These are phyloP conservation scores for Candida corydali DNA, from an alignment of 805 yeast genomes.

Conservation along the genomic window DNA sequence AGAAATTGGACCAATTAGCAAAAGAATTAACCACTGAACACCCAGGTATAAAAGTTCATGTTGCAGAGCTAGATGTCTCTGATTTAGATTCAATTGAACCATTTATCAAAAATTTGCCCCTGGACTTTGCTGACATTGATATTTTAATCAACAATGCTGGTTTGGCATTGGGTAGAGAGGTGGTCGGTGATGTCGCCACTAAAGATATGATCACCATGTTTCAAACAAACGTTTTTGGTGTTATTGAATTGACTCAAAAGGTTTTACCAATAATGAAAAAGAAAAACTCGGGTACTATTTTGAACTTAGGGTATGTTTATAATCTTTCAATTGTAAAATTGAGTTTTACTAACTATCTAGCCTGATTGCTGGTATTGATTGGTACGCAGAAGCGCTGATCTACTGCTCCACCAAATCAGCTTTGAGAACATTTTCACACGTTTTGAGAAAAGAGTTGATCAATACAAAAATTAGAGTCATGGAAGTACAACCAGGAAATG, in stretches of 20 bases:
- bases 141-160: slow-evolving; percentile 40
- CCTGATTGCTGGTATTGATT: slow-evolving; percentile 30
- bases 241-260: slow-evolving; percentile 33
- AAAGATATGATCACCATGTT: slow-evolving; percentile 33
- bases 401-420: slow-evolving; percentile 39
- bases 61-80: slow-evolving; percentile 29
- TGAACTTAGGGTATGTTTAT: slow-evolving; percentile 30
- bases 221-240: slow-evolving; percentile 34
- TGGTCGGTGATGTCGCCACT: slow-evolving; percentile 26
- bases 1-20: slow-evolving; percentile 21
- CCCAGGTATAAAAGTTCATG: slow-evolving; percentile 23
- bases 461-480: slow-evolving; percentile 32
- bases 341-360: background rate
- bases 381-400: slow-evolving; percentile 35
- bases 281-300: slow-evolving; percentile 33
- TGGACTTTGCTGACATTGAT: slow-evolving; percentile 30
- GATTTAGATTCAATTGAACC: slow-evolving; percentile 20
- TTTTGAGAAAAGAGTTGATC: slow-evolving; percentile 35
- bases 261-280: slow-evolving; percentile 31
- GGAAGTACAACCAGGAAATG: slow-evolving; percentile 41
- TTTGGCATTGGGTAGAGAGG: slow-evolving; percentile 31
- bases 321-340: no score
- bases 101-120: slow-evolving; percentile 26
- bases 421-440: slow-evolving; percentile 27
- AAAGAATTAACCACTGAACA: slow-evolving; percentile 19